Evolutionary conservation across 306 rosid species (phyloP), one percentile per base, ranked within the genome.

Genomic region (Ormosia semicastrata): DNA sequence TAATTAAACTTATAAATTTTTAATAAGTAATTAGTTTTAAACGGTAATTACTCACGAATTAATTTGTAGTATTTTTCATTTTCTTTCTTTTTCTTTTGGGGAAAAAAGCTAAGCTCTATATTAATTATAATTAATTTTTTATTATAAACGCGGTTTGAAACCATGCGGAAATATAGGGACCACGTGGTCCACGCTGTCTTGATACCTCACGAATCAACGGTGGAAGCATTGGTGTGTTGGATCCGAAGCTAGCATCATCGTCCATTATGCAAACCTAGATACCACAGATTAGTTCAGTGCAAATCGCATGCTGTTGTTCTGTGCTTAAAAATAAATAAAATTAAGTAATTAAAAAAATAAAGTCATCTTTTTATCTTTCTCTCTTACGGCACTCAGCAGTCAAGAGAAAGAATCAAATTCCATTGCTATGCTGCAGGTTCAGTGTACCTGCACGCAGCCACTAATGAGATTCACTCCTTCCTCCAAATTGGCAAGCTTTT

Each of bases 361-460:
- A 43, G 9, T 8, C 5, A 52, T 52, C 58, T 4, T 52, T 5
- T 3, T 24, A 24, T 24, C 24, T 24, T 24, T 24, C 24, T 24
- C 41, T 37, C 41, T 37, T 6, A 37, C 41, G 6, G 41, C 41
- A 37, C 6, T 4, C 41, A 37, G 24, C 24, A 37, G 47, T 53
- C 1, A 50, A 17, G 30, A 5, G 64, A 52, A n/a, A 33, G 78
- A 69, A 83, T 71, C 75, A 52, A 71, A 77, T 70, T 77, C 6
- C 17, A 40, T 17, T 46, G 32, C 13, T 43, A 73, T 73, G 86
- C 83, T 73, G 86, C 83, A 64, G 53, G 18, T 83, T 17, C 88
- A 87, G 4, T 82, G 86, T 74, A 87, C 88, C 69, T 84, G 83
- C 89, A 64, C 93, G 3, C 82, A 77, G n/a, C 40, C 49, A 11